Percentiles rank a stretch among this genome's conserved stretches.
Conservation (phyloP, 306 rosid species). For the Oemleria cerasiformis region DNA sequence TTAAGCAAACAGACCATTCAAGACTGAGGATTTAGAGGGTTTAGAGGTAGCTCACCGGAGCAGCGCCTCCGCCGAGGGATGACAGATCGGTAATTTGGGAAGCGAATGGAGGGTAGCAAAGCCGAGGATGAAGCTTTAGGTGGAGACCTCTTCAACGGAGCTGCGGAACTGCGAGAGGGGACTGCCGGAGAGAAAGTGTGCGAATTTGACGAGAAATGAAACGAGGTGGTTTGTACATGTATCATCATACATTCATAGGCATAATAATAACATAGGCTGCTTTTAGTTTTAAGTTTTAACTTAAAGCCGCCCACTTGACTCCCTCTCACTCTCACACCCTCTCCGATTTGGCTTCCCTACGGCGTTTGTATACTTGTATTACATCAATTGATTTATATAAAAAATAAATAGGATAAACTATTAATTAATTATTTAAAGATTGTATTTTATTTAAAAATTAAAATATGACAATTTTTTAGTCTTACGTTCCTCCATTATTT, state of each 20-base stretch:
- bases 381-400: no score
- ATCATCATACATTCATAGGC: not conserved
- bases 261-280: not conserved
- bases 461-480: no score
- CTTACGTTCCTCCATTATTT: no score
- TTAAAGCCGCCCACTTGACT: no score
- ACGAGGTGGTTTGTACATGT: conserved; percentile 27
- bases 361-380: no score
- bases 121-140: not conserved
- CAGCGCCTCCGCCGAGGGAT: conserved; percentile 30
- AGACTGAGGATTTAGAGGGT: not conserved
- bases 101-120: conserved; percentile 6
- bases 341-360: no score
- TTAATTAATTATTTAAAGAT: no score
- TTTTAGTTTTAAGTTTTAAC: not conserved
- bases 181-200: conserved; percentile 23
- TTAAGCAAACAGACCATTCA: not conserved
- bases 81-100: conserved; percentile 18
- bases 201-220: conserved; percentile 25
- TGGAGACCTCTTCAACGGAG: conserved; percentile 6
- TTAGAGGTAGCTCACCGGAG: conserved; percentile 23
- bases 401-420: no score
- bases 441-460: no score
- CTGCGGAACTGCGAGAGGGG: conserved; percentile 5
- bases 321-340: no score